Conservation (phyloP, 1,284 basidiomycete genomes). For the Bondarzewia mesenterica region DNA sequence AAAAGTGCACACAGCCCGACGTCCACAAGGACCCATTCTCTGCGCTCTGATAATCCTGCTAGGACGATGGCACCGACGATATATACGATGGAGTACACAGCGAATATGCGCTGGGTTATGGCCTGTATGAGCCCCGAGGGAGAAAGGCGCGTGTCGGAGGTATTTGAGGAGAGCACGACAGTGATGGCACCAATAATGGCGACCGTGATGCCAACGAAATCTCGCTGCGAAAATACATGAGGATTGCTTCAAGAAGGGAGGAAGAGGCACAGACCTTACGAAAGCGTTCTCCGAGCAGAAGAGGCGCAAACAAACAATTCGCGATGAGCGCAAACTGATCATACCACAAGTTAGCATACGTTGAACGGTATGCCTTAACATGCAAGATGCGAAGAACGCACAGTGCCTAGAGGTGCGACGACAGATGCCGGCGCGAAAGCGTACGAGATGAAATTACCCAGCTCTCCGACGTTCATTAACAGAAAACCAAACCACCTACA, state of each 20-base stretch:
- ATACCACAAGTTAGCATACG: constrained; percentile 5
- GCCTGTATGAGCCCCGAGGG: constrained; percentile 65
- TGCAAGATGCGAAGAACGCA: constrained; percentile 30
- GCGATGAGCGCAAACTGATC: constrained; percentile 81
- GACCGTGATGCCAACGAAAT: constrained; percentile 82
- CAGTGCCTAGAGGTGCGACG: constrained; percentile 93
- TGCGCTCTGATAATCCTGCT: constrained; percentile 50
- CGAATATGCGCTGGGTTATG: constrained; percentile 63
- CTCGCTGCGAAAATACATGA: constrained; percentile 36
- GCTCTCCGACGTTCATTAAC: constrained; percentile 88
- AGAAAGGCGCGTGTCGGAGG: constrained; percentile 63
- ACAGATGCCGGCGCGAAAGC: constrained; percentile 86
- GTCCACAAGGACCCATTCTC: constrained; percentile 75
- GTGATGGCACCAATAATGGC: constrained; percentile 83
- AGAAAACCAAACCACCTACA: constrained; percentile 84
- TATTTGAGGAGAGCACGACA: constrained; percentile 79
- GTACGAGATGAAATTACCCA: constrained; percentile 88
- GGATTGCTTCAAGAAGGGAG: not conserved
- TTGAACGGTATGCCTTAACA: constrained; percentile 2
- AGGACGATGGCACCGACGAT: constrained; percentile 48
- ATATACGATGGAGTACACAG: constrained; percentile 67
- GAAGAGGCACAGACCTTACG: constrained; percentile 41
- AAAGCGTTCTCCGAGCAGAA: constrained; percentile 77
- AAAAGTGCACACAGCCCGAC: constrained; percentile 85
- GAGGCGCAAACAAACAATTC: constrained; percentile 90